Base-by-base conservation (phyloP, 2,329 filamentous ascomycete genomes). In the Aureobasidium sp. region DNA sequence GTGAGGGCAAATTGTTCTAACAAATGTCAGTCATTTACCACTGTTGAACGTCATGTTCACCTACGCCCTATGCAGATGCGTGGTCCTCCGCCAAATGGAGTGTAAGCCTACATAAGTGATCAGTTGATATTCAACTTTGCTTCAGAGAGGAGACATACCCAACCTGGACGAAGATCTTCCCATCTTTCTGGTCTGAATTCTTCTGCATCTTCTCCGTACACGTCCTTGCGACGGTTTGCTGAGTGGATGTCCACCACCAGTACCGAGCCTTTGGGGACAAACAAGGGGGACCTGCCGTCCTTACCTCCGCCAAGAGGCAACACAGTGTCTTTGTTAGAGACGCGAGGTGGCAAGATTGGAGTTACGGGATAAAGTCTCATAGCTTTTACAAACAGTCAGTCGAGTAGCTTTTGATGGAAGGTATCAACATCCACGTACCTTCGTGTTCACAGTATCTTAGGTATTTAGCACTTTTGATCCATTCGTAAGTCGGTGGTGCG, bases 311-410 rank as follows among this genome's bases (percentile, higher is more conserved):
- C 88, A 19, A 74, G 75, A 0, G 88, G 88, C 2, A 94, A 78
- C 0, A 82, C 86, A 3, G 88, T 90, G 69, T 88, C 81, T 55
- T 75, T 77, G 21, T 89, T 78, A 12, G 86, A 78, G 16, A 83
- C 71, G 56, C 88, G 83, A 37, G 88, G 86, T 86, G 1, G 50
- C 14, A 38, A 12, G 5, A 42, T 32, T 5, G 88, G 88, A 1
- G 93, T 85, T 12, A 81, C 77, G 0, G 88, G 88, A 67, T 91
- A 89, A 10, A 91, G 70, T 12, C 88, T 83, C 55, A 90, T 78
- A 0, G 81, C 86, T 71, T 94, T n/a, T n/a, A n/a, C 88, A 70
- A 88, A 85, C 61, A 94, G 24, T 49, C 32, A 49, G 45, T 17
- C n/a, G 8, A 25, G 63, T 37, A 66, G 51, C 32, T 61, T 12